Percentiles rank a stretch among this genome's conserved stretches.
phyloP scores from a whole-genome alignment of 495 filamentous ascomycete genomes.

The Cenococcum geophilum region DNA sequence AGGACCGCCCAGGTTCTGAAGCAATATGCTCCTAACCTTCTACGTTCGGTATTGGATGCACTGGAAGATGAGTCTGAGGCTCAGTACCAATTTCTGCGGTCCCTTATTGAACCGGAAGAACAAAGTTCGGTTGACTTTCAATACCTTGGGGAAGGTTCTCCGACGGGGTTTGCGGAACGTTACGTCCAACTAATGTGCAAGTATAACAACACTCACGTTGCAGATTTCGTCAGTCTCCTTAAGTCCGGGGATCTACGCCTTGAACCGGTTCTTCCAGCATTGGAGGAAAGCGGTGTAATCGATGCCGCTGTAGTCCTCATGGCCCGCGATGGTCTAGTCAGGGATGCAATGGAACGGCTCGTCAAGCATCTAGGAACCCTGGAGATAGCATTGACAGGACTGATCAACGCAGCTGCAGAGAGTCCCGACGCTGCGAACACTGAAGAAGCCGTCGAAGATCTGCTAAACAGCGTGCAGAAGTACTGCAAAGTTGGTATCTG shows the following conservation, averaged over 20 bases:
- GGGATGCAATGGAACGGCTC: constrained; percentile 76
- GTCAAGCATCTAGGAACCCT: constrained; percentile 70
- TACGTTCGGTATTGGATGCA: constrained; percentile 60
- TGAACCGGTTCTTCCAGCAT: constrained; percentile 72
- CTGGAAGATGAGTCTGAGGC: constrained; percentile 55
- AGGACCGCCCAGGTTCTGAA: constrained; percentile 66
- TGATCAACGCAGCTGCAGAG: constrained; percentile 53
- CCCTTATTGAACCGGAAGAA: constrained; percentile 65
- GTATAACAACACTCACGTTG: constrained; percentile 75
- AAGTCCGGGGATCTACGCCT: constrained; percentile 75
- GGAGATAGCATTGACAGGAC: constrained; percentile 68
- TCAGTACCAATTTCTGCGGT: constrained; percentile 72
- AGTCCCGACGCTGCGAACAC: constrained; percentile 51
- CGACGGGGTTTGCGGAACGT: constrained; percentile 59
- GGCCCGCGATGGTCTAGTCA: constrained; percentile 80
- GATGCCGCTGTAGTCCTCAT: constrained; percentile 91
- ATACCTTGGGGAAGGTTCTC: constrained; percentile 37
- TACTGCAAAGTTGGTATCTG: constrained; percentile 88
- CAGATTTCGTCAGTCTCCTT: constrained; percentile 72
- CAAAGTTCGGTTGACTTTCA: constrained; percentile 41
- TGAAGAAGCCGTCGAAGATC: constrained; percentile 51
- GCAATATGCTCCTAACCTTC: constrained; percentile 60
- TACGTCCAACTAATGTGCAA: constrained; percentile 88
- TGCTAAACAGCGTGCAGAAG: constrained; percentile 74
- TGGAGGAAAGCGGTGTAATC: constrained; percentile 83